These are phyloP conservation scores for Rusavskia elegans DNA, from an alignment of 495 filamentous ascomycete genomes.

Conservation along the genomic window DNA sequence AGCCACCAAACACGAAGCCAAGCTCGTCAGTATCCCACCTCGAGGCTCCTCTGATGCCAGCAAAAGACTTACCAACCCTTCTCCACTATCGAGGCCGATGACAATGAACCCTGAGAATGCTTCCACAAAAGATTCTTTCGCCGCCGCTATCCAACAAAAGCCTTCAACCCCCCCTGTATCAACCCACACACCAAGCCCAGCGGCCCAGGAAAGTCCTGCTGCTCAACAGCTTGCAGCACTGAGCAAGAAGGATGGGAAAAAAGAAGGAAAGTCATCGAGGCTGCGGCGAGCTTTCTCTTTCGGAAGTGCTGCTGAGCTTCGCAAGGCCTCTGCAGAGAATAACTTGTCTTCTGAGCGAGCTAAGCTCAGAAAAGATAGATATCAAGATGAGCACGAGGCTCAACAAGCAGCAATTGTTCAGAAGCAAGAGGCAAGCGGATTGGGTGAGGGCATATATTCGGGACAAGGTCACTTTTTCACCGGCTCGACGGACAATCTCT, in stretches of 20 bases:
- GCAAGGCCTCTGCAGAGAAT: slow-evolving; percentile 55
- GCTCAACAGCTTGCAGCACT: slow-evolving; percentile 67
- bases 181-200: slow-evolving; percentile 13
- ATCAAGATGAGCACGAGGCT: slow-evolving; percentile 57
- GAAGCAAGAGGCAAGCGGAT: slow-evolving; percentile 77
- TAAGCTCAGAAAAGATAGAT: slow-evolving; percentile 52
- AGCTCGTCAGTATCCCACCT: slow-evolving; percentile 46
- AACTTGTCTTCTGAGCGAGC: slow-evolving; percentile 38
- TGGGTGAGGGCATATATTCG: slow-evolving; percentile 87
- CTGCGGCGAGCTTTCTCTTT: slow-evolving; percentile 92
- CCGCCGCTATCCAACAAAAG: slow-evolving; percentile 7
- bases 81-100: slow-evolving; percentile 76
- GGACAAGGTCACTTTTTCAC: slow-evolving; percentile 74
- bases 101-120: slow-evolving; percentile 35
- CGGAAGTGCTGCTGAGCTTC: slow-evolving; percentile 84
- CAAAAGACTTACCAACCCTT: slow-evolving; percentile 61
- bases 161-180: slow-evolving; percentile 8
- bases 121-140: slow-evolving; percentile 13
- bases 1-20: slow-evolving; percentile 32
- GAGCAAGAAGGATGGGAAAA: slow-evolving; percentile 54
- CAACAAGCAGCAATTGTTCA: slow-evolving; percentile 83
- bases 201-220: slow-evolving; percentile 43
- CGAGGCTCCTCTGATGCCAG: slow-evolving; percentile 54
- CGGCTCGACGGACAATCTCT: slow-evolving; percentile 90
- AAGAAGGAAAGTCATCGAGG: slow-evolving; percentile 74